These are phyloP conservation scores for Hymenoscyphus linearis DNA, from an alignment of 2,329 filamentous ascomycete genomes.

Conservation along the genomic window DNA sequence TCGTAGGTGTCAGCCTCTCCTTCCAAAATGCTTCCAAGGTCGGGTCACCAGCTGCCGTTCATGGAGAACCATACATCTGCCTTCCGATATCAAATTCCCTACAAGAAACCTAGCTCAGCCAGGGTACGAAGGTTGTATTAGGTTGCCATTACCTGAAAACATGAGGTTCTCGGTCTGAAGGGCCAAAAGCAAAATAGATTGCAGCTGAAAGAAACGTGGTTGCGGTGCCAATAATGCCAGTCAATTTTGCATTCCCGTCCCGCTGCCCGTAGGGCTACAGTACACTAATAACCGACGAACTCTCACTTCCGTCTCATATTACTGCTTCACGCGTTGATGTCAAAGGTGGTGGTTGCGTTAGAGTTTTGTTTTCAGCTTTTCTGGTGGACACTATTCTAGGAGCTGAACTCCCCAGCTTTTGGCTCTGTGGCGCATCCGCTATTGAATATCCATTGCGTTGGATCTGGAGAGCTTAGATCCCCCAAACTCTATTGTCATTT, in stretches of 20 bases:
- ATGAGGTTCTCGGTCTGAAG: not conserved
- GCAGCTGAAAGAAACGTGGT: not conserved
- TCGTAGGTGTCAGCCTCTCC: not conserved
- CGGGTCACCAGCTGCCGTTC: not conserved
- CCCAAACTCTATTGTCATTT: not conserved
- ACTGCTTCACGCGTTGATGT: not conserved
- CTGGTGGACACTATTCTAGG: not conserved
- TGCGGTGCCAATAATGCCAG: not conserved
- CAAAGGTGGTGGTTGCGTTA: not conserved
- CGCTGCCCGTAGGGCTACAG: not conserved
- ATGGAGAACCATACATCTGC: not conserved
- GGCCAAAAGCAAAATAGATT: not conserved
- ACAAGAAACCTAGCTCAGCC: not conserved
- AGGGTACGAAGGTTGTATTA: not conserved
- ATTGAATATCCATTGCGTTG: constrained; percentile 7
- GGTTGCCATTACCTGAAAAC: not conserved
- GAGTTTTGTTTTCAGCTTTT: not conserved
- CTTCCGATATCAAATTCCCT: not conserved
- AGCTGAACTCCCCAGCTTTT: constrained; percentile 8
- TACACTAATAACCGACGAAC: not conserved
- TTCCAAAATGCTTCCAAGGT: constrained; percentile 1
- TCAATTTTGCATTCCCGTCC: not conserved
- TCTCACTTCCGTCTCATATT: not conserved
- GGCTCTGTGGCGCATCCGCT: constrained; percentile 7
- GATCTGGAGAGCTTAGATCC: not conserved